phyloP scores from a whole-genome alignment of 495 filamentous ascomycete genomes.

The Tuber indicum region DNA sequence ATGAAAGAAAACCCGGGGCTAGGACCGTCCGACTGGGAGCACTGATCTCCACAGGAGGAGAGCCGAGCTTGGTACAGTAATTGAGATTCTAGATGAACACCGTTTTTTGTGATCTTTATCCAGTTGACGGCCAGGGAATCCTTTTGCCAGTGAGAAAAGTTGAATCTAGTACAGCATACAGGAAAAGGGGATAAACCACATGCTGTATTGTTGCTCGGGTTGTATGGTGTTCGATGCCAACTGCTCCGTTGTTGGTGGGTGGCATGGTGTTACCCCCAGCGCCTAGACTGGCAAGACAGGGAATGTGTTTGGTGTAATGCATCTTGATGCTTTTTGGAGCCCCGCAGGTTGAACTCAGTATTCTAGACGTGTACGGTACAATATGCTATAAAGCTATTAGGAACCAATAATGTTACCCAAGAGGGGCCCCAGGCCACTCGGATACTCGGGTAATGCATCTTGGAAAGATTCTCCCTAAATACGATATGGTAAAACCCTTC shows the following conservation, averaged over 20 bases:
- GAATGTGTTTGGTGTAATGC: not conserved
- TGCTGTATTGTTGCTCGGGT: not conserved
- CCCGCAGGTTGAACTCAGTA: not conserved
- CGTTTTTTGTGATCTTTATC: not conserved
- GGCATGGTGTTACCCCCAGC: not conserved
- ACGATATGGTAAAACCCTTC: not conserved
- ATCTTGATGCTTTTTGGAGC: not conserved
- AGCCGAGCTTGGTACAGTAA: not conserved
- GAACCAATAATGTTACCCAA: not conserved
- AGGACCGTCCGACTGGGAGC: no score
- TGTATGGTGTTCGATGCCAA: not conserved
- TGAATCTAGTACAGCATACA: not conserved
- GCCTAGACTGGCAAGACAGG: not conserved
- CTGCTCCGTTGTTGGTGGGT: not conserved
- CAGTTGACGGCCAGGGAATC: not conserved
- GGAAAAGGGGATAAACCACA: not conserved
- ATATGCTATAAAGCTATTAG: not conserved
- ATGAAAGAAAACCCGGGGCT: no score
- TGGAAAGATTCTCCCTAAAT: not conserved
- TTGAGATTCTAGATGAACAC: not conserved
- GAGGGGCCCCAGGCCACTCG: no score
- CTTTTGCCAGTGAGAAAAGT: not conserved
- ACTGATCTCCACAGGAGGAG: not conserved
- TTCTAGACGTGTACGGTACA: no score
- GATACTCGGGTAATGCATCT: not conserved